phyloP scores from a whole-genome alignment of 129 eudicot species.

The Flaveria sonorensis region DNA sequence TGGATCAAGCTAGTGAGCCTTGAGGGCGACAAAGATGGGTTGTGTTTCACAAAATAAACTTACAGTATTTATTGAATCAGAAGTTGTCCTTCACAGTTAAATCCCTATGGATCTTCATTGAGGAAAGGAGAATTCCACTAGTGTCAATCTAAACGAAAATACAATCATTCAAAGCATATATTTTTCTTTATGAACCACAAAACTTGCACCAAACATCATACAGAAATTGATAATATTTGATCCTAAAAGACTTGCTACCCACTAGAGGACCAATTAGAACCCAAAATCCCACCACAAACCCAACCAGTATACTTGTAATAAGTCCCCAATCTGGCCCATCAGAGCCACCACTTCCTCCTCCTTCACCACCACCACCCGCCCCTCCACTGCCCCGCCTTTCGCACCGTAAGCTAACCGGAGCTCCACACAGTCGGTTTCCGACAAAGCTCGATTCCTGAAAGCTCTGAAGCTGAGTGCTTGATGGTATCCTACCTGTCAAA shows the following conservation, averaged over 20 bases:
- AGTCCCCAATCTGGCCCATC: slow-evolving; percentile 32
- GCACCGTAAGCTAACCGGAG: slow-evolving; percentile 28
- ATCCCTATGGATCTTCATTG: background rate
- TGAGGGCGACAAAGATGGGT: background rate
- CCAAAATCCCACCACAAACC: slow-evolving; percentile 38
- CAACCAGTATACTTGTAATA: slow-evolving; percentile 17
- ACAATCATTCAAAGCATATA: background rate
- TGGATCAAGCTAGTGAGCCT: no score
- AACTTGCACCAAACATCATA: slow-evolving; percentile 21
- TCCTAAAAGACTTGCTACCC: slow-evolving; percentile 36
- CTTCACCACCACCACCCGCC: background rate
- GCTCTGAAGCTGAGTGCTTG: slow-evolving; percentile 38
- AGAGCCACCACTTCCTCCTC: background rate
- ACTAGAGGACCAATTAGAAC: slow-evolving; percentile 29
- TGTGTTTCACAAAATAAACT: background rate
- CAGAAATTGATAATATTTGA: slow-evolving; percentile 17
- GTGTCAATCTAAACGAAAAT: no score
- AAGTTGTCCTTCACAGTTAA: background rate
- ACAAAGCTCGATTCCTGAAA: slow-evolving; percentile 31
- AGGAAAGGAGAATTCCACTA: background rate
- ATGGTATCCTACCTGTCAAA: slow-evolving; percentile 35
- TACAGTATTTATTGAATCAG: no score
- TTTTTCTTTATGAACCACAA: background rate
- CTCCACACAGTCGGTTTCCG: slow-evolving; percentile 37
- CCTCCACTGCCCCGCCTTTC: slow-evolving; percentile 10